phyloP scores from a whole-genome alignment of 192 early-diverging fungal species.

The Coemansia sp. region DNA sequence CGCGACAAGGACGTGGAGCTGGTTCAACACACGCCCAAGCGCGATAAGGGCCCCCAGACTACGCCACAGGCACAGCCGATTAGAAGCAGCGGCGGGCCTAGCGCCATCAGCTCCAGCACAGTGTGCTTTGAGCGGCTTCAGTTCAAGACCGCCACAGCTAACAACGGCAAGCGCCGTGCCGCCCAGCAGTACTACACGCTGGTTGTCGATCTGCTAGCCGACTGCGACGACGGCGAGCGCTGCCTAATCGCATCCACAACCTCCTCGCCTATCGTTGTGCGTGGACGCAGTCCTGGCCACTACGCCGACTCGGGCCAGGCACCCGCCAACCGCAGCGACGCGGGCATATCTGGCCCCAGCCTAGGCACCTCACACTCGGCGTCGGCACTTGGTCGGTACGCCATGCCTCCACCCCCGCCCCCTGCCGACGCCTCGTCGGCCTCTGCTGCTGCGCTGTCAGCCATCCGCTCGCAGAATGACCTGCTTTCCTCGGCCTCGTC shows the following conservation, averaged over 20 bases:
- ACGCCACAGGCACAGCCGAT: slow-evolving; percentile 64
- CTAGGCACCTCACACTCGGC: slow-evolving; percentile 11
- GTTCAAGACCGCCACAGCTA: slow-evolving; percentile 96
- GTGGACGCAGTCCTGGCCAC: slow-evolving; percentile 92
- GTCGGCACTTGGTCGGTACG: slow-evolving; percentile 13
- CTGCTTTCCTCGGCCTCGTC: not conserved
- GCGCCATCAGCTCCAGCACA: slow-evolving; percentile 46
- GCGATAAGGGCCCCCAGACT: slow-evolving; percentile 91
- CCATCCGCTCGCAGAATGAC: slow-evolving; percentile 11
- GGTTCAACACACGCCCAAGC: slow-evolving; percentile 87
- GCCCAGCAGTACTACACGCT: slow-evolving; percentile 97
- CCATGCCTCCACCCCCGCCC: not conserved
- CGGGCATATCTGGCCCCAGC: not conserved
- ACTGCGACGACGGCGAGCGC: slow-evolving; percentile 61
- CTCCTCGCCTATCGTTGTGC: slow-evolving; percentile 86
- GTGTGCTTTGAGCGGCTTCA: slow-evolving; percentile 92
- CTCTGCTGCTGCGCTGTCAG: not conserved
- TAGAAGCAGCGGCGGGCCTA: slow-evolving; percentile 57
- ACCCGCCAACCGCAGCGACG: not conserved
- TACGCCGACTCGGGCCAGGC: slow-evolving; percentile 66
- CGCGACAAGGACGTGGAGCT: slow-evolving; percentile 76
- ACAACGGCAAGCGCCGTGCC: slow-evolving; percentile 90
- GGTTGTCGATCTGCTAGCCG: slow-evolving; percentile 77
- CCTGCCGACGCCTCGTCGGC: not conserved
- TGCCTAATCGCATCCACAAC: slow-evolving; percentile 67